Percentiles rank a stretch among this genome's conserved stretches.
These are phyloP conservation scores for Bolboschoenus planiculmis DNA, from an alignment of 176 grass and related monocot genomes.

Conservation along the genomic window DNA sequence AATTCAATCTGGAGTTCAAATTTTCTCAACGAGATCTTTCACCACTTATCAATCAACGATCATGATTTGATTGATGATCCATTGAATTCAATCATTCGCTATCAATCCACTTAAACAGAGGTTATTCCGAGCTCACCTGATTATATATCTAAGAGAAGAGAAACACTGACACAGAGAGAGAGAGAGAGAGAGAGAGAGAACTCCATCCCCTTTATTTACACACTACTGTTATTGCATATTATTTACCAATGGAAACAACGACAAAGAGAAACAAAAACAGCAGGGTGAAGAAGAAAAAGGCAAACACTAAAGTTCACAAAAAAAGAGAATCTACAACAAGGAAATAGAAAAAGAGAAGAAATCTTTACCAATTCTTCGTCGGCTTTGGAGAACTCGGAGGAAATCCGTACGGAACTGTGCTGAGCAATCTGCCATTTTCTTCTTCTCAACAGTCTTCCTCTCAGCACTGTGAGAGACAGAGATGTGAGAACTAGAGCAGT, in stretches of 20 bases:
- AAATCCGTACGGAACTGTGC: slow-evolving; percentile 34
- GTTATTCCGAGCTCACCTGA: background rate
- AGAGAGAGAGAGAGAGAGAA: too few species aligned
- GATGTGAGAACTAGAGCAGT: background rate
- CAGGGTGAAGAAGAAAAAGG: background rate
- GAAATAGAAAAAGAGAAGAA: background rate
- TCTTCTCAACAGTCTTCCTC: background rate
- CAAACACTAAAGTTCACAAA: background rate
- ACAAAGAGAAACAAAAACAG: background rate
- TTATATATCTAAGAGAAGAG: background rate
- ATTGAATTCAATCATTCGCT: too few species aligned
- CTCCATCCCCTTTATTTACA: background rate
- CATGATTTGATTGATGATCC: background rate
- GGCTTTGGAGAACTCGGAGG: slow-evolving; percentile 43
- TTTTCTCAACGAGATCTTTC: background rate
- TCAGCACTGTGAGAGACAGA: background rate
- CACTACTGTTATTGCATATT: background rate
- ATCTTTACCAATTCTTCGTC: slow-evolving; percentile 33
- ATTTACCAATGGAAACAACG: background rate
- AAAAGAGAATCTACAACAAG: background rate
- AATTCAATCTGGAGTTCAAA: background rate
- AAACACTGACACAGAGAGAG: background rate
- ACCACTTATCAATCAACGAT: background rate
- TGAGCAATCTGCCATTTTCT: slow-evolving; percentile 30
- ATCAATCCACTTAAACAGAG: background rate